Evolutionary conservation across 2,329 filamentous ascomycete genomes (phyloP), one percentile per base, ranked within the genome.

Genomic region (Aspergillus sp.): DNA sequence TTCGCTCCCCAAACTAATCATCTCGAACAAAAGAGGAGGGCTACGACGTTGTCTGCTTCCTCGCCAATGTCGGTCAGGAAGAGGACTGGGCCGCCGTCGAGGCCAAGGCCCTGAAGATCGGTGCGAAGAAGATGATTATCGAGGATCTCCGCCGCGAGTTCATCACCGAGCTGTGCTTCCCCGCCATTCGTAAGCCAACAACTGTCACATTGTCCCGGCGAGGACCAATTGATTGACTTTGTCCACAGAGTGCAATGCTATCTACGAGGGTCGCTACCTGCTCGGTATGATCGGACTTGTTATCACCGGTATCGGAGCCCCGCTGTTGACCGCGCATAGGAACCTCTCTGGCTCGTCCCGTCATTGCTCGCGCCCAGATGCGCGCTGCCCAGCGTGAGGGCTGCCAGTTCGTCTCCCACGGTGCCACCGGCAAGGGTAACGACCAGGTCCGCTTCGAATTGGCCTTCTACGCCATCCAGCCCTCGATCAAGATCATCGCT

Each of bases 121-220:
- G 87, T 64, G 87, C 87, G 19, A 76, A 82, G 74, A 82, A 83
- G 75, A 82, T 86, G 71, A 70, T 81, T 58, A 79, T 85, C 59
- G 74, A 79, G 57, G 76, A 94, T 70, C 80, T 93, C 50, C 83
- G 85, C 64, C 79, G 66, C 58, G 87, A 90, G 73, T 92, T 94
- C 66, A 83, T 94, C 61, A 87, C 91, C 63, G 83, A 93, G 77
- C 80, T 94, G 42, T 88, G 87, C 78, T 92, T 87, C 82, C 86
- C 83, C 48, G 89, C 89, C 56, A 83, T 94, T 58, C 58, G 56
- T 58, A 49, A 59, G 64, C 46, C 56, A 58, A 50, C 41, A 17
- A 17, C 21, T 21, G 25, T 14, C 5, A 20, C 21, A 38, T 36
- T 46, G 7, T 25, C n/a, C 1, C 19, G 14, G 6, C 13, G 68